phyloP scores from a whole-genome alignment of 345 rosid species.

The Geranium brycei region DNA sequence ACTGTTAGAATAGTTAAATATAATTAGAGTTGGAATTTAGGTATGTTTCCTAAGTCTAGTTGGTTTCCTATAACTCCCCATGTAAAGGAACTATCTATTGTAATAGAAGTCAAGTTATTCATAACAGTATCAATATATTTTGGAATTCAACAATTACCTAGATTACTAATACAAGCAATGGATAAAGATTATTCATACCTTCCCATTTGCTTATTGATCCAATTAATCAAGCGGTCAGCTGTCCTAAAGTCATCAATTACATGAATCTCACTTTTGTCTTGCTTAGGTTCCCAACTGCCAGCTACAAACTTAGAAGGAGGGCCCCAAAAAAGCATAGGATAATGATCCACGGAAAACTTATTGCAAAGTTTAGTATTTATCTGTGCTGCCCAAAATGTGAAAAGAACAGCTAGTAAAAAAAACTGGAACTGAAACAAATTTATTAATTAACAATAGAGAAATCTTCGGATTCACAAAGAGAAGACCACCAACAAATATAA shows the following conservation, averaged over 20 bases:
- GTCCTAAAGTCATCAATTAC: conserved; percentile 65
- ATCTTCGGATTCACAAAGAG: too few relatives aligned
- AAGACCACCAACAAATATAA: too few relatives aligned
- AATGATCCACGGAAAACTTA: conserved; percentile 64
- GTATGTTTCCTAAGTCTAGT: too few relatives aligned
- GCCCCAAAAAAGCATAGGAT: conserved; percentile 92
- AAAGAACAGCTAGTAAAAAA: not conserved
- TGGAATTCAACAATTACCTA: too few relatives aligned
- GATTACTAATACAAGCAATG: too few relatives aligned
- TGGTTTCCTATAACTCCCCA: too few relatives aligned
- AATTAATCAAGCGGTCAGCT: conserved; percentile 64
- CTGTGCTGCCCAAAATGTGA: conserved; percentile 64
- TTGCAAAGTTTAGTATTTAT: conserved; percentile 78
- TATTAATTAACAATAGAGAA: too few relatives aligned
- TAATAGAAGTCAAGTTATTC: too few relatives aligned
- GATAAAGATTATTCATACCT: conserved; percentile 35
- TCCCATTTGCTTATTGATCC: conserved; percentile 81
- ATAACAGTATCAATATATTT: too few relatives aligned
- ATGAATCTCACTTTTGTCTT: conserved; percentile 43
- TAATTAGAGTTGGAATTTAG: too few relatives aligned
- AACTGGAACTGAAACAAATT: not conserved
- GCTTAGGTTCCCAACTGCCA: conserved; percentile 51
- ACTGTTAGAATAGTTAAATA: too few relatives aligned
- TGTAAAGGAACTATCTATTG: too few relatives aligned
- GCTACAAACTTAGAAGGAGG: conserved; percentile 51